A percentile compares a stretch with the other conserved stretches of the same genome.
Evolutionary conservation across 2,329 filamentous ascomycete genomes (phyloP).

Genomic region (Onygena corvina): DNA sequence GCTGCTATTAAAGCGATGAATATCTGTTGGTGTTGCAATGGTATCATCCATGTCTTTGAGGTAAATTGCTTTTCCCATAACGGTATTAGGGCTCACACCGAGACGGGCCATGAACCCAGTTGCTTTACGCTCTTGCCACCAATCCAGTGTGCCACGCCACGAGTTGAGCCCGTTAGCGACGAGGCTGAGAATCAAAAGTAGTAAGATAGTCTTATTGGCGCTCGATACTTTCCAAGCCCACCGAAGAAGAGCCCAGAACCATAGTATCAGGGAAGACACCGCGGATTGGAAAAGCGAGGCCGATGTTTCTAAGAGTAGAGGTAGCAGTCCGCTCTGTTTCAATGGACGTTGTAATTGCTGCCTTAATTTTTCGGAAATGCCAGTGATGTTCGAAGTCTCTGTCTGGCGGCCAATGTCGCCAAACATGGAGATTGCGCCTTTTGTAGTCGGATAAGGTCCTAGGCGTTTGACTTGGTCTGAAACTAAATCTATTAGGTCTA

Average conservation of each 20-base stretch:
- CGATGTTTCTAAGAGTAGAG: conserved; percentile 59
- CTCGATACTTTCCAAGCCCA: conserved; percentile 56
- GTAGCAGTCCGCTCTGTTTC: conserved; percentile 48
- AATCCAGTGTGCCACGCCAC: conserved; percentile 58
- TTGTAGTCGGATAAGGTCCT: conserved; percentile 36
- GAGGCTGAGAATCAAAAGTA: conserved; percentile 55
- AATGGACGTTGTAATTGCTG: conserved; percentile 44
- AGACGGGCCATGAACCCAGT: conserved; percentile 68
- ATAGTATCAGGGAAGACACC: conserved; percentile 64
- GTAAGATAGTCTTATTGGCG: conserved; percentile 62
- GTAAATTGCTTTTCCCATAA: conserved; percentile 80
- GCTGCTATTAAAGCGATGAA: conserved; percentile 21
- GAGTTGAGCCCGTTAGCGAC: conserved; percentile 64
- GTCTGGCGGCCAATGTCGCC: conserved; percentile 37
- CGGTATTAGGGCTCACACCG: conserved; percentile 63
- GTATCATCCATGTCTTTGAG: conserved; percentile 65
- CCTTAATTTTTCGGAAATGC: conserved; percentile 24
- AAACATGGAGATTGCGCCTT: conserved; percentile 39
- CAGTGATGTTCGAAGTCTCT: conserved; percentile 30
- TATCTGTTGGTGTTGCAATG: conserved; percentile 30
- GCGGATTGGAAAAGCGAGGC: conserved; percentile 64
- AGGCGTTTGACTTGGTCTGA: conserved; percentile 38
- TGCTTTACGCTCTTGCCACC: conserved; percentile 77
- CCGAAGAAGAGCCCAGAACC: conserved; percentile 54
- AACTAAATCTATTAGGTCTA: conserved; percentile 40